Conservation (phyloP, 2,329 filamentous ascomycete species). For the Xylariaceae sp. region DNA sequence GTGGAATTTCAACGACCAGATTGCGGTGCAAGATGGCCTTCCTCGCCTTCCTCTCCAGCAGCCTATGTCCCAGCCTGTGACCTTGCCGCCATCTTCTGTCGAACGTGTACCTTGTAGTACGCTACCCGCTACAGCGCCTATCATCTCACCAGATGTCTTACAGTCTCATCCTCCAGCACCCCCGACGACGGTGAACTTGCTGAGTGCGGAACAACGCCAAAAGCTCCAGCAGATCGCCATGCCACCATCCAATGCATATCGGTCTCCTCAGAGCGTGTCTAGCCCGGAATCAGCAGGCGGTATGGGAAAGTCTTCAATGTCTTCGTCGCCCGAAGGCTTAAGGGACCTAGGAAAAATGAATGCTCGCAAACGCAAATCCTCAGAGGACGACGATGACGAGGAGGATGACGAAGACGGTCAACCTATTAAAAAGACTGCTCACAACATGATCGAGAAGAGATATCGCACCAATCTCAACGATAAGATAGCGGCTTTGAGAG, state of each 20-base stretch:
- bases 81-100: slow-evolving; percentile 26
- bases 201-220: slow-evolving; percentile 59
- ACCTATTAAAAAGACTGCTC: slow-evolving; percentile 80
- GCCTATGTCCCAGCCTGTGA: slow-evolving; percentile 28
- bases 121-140: slow-evolving; percentile 27
- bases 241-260: slow-evolving; percentile 59
- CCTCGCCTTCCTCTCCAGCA: slow-evolving; percentile 24
- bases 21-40: slow-evolving; percentile 27
- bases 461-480: slow-evolving; percentile 96
- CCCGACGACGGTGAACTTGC: slow-evolving; percentile 34
- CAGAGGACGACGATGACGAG: slow-evolving; percentile 58
- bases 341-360: slow-evolving; percentile 42
- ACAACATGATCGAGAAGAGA: slow-evolving; percentile 97
- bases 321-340: slow-evolving; percentile 59
- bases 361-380: slow-evolving; percentile 67
- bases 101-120: slow-evolving; percentile 34
- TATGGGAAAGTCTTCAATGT: slow-evolving; percentile 43
- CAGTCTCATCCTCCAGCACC: slow-evolving; percentile 26
- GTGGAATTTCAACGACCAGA: slow-evolving; percentile 29
- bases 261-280: slow-evolving; percentile 53
- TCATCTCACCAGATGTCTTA: slow-evolving; percentile 24
- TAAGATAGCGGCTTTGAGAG: slow-evolving; percentile 87
- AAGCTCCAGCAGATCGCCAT: slow-evolving; percentile 61
- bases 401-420: slow-evolving; percentile 57
- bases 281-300: slow-evolving; percentile 56